Evolutionary conservation across 2,329 filamentous ascomycete species (phyloP).

Genomic region (Phialocephala sp.): DNA sequence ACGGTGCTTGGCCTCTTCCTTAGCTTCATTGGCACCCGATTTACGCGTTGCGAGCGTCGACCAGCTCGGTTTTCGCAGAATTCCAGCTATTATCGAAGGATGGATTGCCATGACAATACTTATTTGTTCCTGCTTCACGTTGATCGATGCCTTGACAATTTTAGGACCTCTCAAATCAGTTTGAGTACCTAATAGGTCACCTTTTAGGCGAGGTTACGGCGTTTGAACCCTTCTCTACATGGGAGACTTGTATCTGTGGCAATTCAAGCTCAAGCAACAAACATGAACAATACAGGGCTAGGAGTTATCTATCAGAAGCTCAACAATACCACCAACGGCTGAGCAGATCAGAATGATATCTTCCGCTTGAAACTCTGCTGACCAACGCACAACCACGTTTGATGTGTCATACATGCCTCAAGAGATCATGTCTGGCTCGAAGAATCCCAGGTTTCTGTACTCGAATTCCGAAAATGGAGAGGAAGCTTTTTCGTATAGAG

Average conservation of each 20-base stretch:
- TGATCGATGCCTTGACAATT: too few relatives aligned
- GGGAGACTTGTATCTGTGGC: neutral
- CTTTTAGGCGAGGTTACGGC: too few relatives aligned
- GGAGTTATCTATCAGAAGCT: neutral
- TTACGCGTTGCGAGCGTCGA: too few relatives aligned
- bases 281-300: neutral
- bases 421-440: neutral
- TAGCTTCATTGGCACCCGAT: neutral
- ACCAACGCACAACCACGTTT: neutral
- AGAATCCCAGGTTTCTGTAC: neutral
- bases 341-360: conserved; percentile 2
- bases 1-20: too few relatives aligned
- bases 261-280: neutral
- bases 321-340: neutral
- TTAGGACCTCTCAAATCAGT: too few relatives aligned
- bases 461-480: neutral
- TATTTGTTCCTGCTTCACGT: too few relatives aligned
- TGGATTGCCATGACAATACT: too few relatives aligned
- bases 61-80: too few relatives aligned
- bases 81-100: too few relatives aligned
- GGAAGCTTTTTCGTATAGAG: neutral
- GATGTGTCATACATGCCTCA: neutral
- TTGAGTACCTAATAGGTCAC: too few relatives aligned
- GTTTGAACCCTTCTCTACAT: neutral
- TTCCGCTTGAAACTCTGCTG: neutral